A percentile compares a stretch with the other conserved stretches of the same genome.
Evolutionary conservation across 345 rosid species (phyloP).

Genomic region (Lepidium didymum): DNA sequence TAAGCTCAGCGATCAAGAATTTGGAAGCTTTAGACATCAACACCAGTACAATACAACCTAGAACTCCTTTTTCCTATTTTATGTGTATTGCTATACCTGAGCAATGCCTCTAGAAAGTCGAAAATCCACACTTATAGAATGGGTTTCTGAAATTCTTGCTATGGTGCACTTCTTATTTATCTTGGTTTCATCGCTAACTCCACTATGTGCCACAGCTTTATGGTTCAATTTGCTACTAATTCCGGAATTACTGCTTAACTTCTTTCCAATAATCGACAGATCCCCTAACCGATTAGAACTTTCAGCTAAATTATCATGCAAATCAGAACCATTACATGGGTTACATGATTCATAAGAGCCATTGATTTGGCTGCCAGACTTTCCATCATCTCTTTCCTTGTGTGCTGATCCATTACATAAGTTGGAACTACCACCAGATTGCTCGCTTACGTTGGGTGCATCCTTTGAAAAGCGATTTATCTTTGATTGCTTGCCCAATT

Average conservation of each 20-base stretch:
- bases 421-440: constrained; percentile 30
- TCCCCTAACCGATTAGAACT: constrained; percentile 35
- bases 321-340: constrained; percentile 33
- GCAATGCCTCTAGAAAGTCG: constrained; percentile 96
- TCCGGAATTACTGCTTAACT: constrained; percentile 41
- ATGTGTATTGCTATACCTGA: constrained; percentile 43
- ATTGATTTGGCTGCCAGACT: constrained; percentile 31
- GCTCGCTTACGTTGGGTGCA: constrained; percentile 28
- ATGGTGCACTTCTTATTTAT: constrained; percentile 51
- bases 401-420: constrained; percentile 26
- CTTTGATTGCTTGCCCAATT: constrained; percentile 27
- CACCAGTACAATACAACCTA: not conserved
- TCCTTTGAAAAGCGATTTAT: constrained; percentile 26
- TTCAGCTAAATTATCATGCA: constrained; percentile 26
- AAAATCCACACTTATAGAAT: constrained; percentile 85
- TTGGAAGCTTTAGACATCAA: not conserved
- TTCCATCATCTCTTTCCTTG: constrained; percentile 34
- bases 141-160: constrained; percentile 57
- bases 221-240: constrained; percentile 29
- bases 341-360: constrained; percentile 29
- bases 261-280: constrained; percentile 30
- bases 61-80: not conserved
- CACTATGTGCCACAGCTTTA: constrained; percentile 32
- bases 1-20: constrained; percentile 7
- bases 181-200: constrained; percentile 41